These are phyloP conservation scores for Chrysopogon serrulatus DNA, from an alignment of 176 grass and related monocot species.

Conservation along the genomic window DNA sequence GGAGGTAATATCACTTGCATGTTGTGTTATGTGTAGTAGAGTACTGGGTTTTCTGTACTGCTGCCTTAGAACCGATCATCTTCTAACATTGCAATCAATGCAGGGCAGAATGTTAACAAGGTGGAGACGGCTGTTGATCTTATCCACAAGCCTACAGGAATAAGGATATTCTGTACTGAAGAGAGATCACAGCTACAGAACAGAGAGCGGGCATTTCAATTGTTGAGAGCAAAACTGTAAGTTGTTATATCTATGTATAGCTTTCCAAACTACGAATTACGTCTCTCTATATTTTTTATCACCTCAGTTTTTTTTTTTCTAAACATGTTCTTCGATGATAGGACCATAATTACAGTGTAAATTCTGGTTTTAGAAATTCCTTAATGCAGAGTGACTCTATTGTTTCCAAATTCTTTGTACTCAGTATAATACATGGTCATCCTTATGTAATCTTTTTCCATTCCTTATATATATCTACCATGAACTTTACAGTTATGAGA, in stretches of 20 bases:
- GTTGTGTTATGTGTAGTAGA: not conserved
- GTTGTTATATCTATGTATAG: conserved; percentile 20
- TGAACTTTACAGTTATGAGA: conserved; percentile 72
- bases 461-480: conserved; percentile 22
- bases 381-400: not conserved
- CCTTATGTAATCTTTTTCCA: not conserved
- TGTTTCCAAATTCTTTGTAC: conserved; percentile 5
- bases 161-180: conserved; percentile 96
- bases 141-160: conserved; percentile 95
- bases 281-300: not conserved
- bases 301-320: not conserved
- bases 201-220: conserved; percentile 87
- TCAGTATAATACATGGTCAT: not conserved
- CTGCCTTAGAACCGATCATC: not conserved
- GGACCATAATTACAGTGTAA: not conserved
- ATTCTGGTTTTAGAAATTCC: not conserved
- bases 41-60: not conserved
- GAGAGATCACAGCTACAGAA: conserved; percentile 94
- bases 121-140: conserved; percentile 97
- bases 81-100: conserved; percentile 13
- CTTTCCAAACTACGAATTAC: not conserved
- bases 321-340: conserved; percentile 15
- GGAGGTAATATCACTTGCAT: conserved; percentile 59
- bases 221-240: conserved; percentile 96
- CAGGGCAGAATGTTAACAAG: conserved; percentile 99